A percentile compares a stretch with the other conserved stretches of the same genome.
Evolutionary conservation across 768 basidiomycete genomes (phyloP).

Genomic region (Calocera cornea): DNA sequence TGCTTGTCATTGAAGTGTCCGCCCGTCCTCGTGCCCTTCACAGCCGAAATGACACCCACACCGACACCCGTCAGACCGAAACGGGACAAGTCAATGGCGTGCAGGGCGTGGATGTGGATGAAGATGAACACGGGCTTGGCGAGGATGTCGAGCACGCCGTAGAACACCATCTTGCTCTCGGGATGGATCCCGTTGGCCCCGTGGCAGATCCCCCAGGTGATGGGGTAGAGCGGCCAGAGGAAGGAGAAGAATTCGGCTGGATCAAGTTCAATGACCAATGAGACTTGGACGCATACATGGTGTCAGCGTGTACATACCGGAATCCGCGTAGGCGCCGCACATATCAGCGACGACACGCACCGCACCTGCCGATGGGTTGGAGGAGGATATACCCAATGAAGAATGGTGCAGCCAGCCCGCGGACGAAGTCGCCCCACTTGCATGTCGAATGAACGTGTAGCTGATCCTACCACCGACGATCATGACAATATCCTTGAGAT

Average conservation of each 20-base stretch:
- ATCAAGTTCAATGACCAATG: not conserved
- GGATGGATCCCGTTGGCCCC: conserved; percentile 39
- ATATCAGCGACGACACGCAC: conserved; percentile 20
- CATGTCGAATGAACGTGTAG: conserved; percentile 35
- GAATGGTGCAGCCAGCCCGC: conserved; percentile 35
- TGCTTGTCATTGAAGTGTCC: not conserved
- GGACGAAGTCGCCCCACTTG: conserved; percentile 40
- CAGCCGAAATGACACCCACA: not conserved
- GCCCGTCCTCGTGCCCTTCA: not conserved
- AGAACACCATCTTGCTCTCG: conserved; percentile 41
- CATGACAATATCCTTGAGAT: conserved; percentile 37
- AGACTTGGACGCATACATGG: too few relatives aligned
- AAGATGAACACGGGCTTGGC: conserved; percentile 26
- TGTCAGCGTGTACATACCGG: too few relatives aligned
- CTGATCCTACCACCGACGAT: conserved; percentile 33
- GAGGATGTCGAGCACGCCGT: conserved; percentile 34
- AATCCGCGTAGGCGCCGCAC: conserved; percentile 20
- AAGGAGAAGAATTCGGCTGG: conserved; percentile 36
- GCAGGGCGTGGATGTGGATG: conserved; percentile 22
- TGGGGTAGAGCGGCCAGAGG: conserved; percentile 43
- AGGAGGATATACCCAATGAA: conserved; percentile 34
- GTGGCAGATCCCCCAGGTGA: conserved; percentile 43
- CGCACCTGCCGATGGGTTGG: conserved; percentile 19
- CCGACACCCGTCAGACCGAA: conserved; percentile 6
- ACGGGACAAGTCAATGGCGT: conserved; percentile 22